A percentile compares a stretch with the other conserved stretches of the same genome.
These are phyloP conservation scores for Elongisporangium prolatum DNA, from an alignment of 352 stramenopile genomes.

Conservation along the genomic window DNA sequence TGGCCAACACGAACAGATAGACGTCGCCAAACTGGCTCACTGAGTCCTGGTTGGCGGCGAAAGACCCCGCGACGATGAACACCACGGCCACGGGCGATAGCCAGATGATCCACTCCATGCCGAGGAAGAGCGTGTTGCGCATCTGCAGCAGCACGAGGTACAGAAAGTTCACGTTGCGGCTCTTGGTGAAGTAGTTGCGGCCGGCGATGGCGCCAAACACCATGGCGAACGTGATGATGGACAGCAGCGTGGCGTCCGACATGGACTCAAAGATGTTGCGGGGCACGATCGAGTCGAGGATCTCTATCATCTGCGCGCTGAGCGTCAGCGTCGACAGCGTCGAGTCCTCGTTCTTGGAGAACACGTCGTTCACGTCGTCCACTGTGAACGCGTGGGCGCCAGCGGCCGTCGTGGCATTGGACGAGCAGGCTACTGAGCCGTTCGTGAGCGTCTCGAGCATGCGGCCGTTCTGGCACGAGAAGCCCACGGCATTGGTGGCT, in stretches of 20 bases:
- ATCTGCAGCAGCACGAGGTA: conserved; percentile 64
- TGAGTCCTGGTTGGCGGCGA: conserved; percentile 43
- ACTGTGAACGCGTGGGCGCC: conserved; percentile 17
- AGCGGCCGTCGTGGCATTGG: conserved; percentile 17
- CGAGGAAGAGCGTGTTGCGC: conserved; percentile 66
- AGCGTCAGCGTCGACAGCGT: conserved; percentile 12
- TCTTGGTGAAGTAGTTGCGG: conserved; percentile 55
- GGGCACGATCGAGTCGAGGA: conserved; percentile 33
- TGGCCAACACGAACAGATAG: conserved; percentile 49
- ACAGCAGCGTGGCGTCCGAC: conserved; percentile 26
- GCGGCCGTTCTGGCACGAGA: conserved; percentile 43
- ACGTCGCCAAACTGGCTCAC: conserved; percentile 34
- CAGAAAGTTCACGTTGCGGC: conserved; percentile 48
- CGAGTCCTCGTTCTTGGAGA: conserved; percentile 6
- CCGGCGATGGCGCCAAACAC: conserved; percentile 48
- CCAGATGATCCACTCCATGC: conserved; percentile 67
- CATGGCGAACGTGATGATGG: conserved; percentile 46
- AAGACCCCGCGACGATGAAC: conserved; percentile 56
- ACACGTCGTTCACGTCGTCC: conserved; percentile 29
- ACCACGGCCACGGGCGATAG: conserved; percentile 59
- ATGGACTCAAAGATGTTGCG: conserved; percentile 35
- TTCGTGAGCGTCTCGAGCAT: conserved; percentile 17
- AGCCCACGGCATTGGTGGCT: conserved; percentile 29
- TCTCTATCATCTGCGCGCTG: conserved; percentile 19
- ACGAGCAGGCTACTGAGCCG: conserved; percentile 5